Percentiles rank a stretch among this genome's conserved stretches.
Conservation (phyloP, 208 protist species). For the Wallacemonas rigidus region DNA sequence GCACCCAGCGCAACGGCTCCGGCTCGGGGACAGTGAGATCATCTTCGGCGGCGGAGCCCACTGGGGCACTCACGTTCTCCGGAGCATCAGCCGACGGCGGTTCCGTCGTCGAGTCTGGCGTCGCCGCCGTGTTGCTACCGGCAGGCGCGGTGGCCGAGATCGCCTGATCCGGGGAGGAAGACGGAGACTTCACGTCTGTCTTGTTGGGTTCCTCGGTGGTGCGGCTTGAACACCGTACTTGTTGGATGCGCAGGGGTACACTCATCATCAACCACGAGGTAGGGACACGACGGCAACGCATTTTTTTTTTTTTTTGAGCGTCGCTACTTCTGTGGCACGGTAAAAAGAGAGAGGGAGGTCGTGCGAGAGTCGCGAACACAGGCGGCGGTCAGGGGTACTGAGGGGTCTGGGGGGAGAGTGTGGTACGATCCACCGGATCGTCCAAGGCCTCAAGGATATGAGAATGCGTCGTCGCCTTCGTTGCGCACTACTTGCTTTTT, state of each 20-base stretch:
- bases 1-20: constrained; percentile 73
- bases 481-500: too few relatives aligned
- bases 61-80: not conserved
- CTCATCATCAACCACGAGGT: not conserved
- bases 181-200: too few relatives aligned
- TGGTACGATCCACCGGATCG: too few relatives aligned
- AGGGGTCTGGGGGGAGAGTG: too few relatives aligned
- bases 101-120: not conserved
- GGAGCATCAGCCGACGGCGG: not conserved
- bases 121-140: not conserved
- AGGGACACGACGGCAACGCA: constrained; percentile 1
- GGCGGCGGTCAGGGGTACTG: too few relatives aligned
- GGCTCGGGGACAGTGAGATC: constrained; percentile 30
- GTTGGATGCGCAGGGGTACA: not conserved
- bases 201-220: not conserved
- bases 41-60: not conserved
- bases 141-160: too few relatives aligned
- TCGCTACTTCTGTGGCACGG: too few relatives aligned
- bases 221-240: not conserved
- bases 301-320: not conserved
- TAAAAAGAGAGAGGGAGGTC: too few relatives aligned
- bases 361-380: too few relatives aligned
- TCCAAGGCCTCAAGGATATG: too few relatives aligned
- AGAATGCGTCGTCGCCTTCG: too few relatives aligned
- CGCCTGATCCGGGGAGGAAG: too few relatives aligned